These are phyloP conservation scores for Aspergillus costaricaensis DNA, from an alignment of 2,329 filamentous ascomycete species.

Conservation along the genomic window DNA sequence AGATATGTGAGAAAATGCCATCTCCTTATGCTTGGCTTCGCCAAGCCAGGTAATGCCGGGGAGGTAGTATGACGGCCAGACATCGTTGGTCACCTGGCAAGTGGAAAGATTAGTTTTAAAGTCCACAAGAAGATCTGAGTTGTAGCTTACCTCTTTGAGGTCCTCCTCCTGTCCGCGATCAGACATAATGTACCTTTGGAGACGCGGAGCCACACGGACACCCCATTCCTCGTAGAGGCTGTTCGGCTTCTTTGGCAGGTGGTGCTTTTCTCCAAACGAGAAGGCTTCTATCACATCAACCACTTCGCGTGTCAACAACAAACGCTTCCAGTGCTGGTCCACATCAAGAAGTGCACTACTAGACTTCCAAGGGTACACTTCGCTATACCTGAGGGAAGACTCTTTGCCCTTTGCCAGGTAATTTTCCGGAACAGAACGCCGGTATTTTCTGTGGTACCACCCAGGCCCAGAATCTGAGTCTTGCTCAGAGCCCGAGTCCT, in stretches of 20 bases:
- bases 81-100: slow-evolving; percentile 2
- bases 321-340: neutral
- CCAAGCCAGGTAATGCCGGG: slow-evolving; percentile 27
- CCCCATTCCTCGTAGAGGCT: neutral
- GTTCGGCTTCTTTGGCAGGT: neutral
- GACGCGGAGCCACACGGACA: neutral
- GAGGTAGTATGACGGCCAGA: slow-evolving; percentile 17
- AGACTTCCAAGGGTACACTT: neutral
- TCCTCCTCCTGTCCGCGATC: neutral
- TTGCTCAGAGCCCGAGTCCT: no score
- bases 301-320: neutral
- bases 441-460: no score
- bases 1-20: slow-evolving; percentile 22
- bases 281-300: neutral
- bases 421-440: neutral
- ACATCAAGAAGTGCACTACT: neutral
- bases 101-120: neutral
- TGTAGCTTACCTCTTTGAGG: neutral
- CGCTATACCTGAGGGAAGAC: neutral
- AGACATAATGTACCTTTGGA: neutral
- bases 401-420: neutral
- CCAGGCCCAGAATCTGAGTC: no score
- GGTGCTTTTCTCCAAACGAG: neutral
- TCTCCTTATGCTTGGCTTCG: slow-evolving; percentile 19
- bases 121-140: neutral